Base-by-base conservation (phyloP, 352 stramenopile genomes). In the Stephanocyclus meneghinianus region DNA sequence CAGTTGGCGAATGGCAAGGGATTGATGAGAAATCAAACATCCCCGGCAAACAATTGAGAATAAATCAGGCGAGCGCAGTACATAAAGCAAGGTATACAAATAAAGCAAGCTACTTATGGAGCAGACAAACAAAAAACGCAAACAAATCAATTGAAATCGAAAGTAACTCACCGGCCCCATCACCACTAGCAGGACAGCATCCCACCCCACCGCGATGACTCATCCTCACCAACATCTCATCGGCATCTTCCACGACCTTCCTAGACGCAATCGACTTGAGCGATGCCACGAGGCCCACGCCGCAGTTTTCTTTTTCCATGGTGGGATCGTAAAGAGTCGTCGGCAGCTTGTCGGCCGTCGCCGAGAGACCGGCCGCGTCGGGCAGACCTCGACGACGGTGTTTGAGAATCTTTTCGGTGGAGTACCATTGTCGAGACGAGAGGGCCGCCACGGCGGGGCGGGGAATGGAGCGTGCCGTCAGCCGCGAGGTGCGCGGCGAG, bases 141-240 rank as follows among this genome's bases (percentile, higher is more conserved):
- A 57, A 26, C 50, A 32, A 45, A 44, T 29, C 42, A 32, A 64
- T 72, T 11, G 37, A 64, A 50, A 86, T 40, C 18, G 0, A 47
- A 87, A 55, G 84, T 40, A 63, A 92, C 87, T 87, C 65, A 93
- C 87, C 89, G 66, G 86, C 87, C 75, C 87, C 95, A 83, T 98
- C 95, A 55, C 96, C 96, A 26, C 94, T 97, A 63, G 95, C 95
- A 11, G 96, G 95, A 83, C 98, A 96, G 79, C 96, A 98, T 57
- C 96, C 96, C 75, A 96, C 98, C 65, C 95, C 96, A 55, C 96
- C 93, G 62, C 96, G 89, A 90, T 98, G 96, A 55, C 93, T 96
- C 96, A 98, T 98, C 35, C 96, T 93, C 72, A 98, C 94, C 35
- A 98, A 92, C 96, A 99, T 98, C 83, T 98, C 95, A 88, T 98